These are phyloP conservation scores for Beauveria pseudobassiana DNA, from an alignment of 2,329 filamentous ascomycete genomes.

Conservation along the genomic window DNA sequence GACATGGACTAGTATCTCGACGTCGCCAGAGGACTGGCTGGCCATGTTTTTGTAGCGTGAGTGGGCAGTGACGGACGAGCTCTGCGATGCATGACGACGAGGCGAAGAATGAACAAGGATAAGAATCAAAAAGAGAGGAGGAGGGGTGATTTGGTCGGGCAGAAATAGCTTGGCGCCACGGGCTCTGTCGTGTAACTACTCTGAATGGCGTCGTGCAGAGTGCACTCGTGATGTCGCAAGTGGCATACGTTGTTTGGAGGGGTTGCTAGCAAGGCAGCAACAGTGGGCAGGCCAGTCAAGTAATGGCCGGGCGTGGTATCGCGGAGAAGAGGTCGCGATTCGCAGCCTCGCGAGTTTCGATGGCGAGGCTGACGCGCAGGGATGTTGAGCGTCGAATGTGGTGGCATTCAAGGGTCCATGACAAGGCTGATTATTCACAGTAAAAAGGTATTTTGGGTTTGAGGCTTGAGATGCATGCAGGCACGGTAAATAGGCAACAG, in stretches of 20 bases:
- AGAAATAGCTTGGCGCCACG: neutral
- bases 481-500: neutral
- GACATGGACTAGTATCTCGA: slow-evolving; percentile 50
- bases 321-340: neutral
- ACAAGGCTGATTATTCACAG: slow-evolving; percentile 1
- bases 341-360: neutral
- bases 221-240: neutral
- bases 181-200: neutral
- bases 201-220: neutral
- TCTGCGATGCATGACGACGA: slow-evolving; percentile 18
- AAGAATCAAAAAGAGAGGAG: neutral
- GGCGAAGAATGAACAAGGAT: neutral
- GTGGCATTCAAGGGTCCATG: slow-evolving; percentile 1
- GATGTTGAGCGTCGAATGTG: neutral
- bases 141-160: neutral
- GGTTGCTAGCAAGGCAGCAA: neutral
- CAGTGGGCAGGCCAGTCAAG: neutral
- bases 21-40: slow-evolving; percentile 20
- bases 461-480: neutral
- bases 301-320: neutral
- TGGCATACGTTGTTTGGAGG: neutral
- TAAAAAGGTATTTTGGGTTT: neutral
- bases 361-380: slow-evolving; percentile 4
- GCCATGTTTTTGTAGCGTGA: slow-evolving; percentile 18
- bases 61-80: neutral